A percentile compares a stretch with the other conserved stretches of the same genome.
Conservation (phyloP, 2,329 filamentous ascomycete species). For the Aureobasidium namibiae region DNA sequence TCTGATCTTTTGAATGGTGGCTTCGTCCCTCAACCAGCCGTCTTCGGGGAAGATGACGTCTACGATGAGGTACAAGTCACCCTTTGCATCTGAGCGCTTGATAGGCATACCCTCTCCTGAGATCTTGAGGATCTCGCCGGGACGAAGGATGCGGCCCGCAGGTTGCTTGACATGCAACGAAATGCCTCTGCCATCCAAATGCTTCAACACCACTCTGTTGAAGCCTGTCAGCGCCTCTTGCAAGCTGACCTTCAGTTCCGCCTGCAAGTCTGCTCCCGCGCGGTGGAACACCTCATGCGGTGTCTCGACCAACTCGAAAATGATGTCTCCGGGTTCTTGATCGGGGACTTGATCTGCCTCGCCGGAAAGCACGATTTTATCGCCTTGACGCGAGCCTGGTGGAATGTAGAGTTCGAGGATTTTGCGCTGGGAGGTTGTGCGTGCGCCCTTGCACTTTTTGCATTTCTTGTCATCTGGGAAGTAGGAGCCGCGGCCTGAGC, state of each 20-base stretch:
- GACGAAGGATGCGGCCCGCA: conserved; percentile 67
- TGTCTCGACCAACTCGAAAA: conserved; percentile 79
- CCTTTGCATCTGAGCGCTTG: conserved; percentile 74
- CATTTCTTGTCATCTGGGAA: conserved; percentile 96
- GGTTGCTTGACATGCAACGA: conserved; percentile 64
- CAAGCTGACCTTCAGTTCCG: conserved; percentile 71
- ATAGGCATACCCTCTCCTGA: conserved; percentile 88
- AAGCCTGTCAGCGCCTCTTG: conserved; percentile 83
- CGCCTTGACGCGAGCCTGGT: conserved; percentile 68
- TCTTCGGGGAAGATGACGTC: conserved; percentile 84
- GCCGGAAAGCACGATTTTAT: conserved; percentile 81
- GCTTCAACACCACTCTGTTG: conserved; percentile 79
- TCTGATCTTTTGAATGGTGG: conserved; percentile 59
- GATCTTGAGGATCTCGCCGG: conserved; percentile 78
- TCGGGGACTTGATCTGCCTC: conserved; percentile 91
- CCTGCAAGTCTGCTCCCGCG: conserved; percentile 74
- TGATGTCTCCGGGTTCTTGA: conserved; percentile 82
- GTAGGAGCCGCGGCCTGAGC: conserved; percentile 74
- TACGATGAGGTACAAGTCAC: conserved; percentile 80
- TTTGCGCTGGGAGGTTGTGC: conserved; percentile 81
- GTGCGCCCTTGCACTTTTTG: conserved; percentile 96
- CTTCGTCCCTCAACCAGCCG: conserved; percentile 67
- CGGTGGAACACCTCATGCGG: conserved; percentile 75
- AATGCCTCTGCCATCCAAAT: conserved; percentile 89
- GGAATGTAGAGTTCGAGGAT: conserved; percentile 95